phyloP scores from a whole-genome alignment of 1,139 yeast species.

The Magnusiomyces magnusii region DNA sequence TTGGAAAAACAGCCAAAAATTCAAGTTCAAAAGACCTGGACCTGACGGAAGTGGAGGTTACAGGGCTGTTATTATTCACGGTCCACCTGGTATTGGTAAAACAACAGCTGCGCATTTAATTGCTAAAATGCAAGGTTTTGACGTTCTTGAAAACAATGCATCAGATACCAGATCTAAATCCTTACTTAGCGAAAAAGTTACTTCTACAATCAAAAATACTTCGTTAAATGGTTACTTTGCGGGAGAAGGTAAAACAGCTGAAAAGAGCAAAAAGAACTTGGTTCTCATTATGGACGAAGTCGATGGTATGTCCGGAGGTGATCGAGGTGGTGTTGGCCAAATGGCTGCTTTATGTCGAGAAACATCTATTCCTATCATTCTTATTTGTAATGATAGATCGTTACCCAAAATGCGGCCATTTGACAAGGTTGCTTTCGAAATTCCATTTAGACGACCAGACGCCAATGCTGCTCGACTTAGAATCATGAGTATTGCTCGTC shows the following conservation, averaged over 20 bases:
- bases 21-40: constrained; percentile 50
- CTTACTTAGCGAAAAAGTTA: constrained; percentile 57
- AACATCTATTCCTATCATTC: constrained; percentile 82
- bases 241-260: constrained; percentile 28
- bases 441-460: constrained; percentile 84
- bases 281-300: constrained; percentile 97
- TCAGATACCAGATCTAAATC: constrained; percentile 87
- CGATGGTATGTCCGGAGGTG: constrained; percentile 99
- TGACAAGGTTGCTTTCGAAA: constrained; percentile 74
- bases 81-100: constrained; percentile 97
- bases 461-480: constrained; percentile 76
- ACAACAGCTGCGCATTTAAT: constrained; percentile 86
- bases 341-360: constrained; percentile 79
- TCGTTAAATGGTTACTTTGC: constrained; percentile 76
- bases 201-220: constrained; percentile 67
- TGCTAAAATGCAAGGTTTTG: constrained; percentile 72
- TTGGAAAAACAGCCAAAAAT: constrained; percentile 58
- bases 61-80: constrained; percentile 82
- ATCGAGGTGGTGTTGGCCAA: constrained; percentile 97
- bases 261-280: constrained; percentile 42
- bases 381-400: constrained; percentile 88
- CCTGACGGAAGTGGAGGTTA: constrained; percentile 50
- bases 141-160: constrained; percentile 83
- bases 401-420: constrained; percentile 96
- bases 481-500: constrained; percentile 80